Base-by-base conservation (phyloP, 495 filamentous ascomycete genomes). In the Bryoglossum gracile region DNA sequence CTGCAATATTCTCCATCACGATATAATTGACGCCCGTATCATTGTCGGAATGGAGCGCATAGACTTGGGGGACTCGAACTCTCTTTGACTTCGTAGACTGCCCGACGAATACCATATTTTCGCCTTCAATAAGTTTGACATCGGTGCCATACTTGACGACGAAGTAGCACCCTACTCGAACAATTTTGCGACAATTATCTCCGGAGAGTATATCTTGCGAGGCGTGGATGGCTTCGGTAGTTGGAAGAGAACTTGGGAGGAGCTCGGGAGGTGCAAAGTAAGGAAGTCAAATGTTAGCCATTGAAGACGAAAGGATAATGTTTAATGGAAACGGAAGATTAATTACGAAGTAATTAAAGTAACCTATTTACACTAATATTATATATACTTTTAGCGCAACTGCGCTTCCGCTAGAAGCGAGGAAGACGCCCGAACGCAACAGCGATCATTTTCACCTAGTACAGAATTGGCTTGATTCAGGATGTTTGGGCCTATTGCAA, bases 71-170 rank as follows among this genome's bases (percentile, higher is more conserved):
- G 14, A 68, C 50, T 35, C 48, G 50, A 41, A 71, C 54, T 33
- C 44, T 60, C 24, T 62, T 65, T 17, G 50, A 48, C 30, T 43
- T 60, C 24, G 64, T 65, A 14, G 50, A 48, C 10, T 63, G 19
- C 48, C 48, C 42, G 18, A 68, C 58, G 53, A 66, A 67, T 19
- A 71, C 51, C 66, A 65, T 66, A 26, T 59, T 69, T 49, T 68
- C 58, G 36, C 60, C 68, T 42, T 71, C 66, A 14, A 60, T 43
- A 32, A 58, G 53, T 26, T 59, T 33, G 24, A 71, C 58, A 14
- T 38, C 22, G 21, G 34, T 45, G 4, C 68, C 66, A 48, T 64
- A 70, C 51, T 68, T 70, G 34, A 67, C 65, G 21, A 68, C 56
- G 53, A 63, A 70, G 57, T 67, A 48, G 26, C 58, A 39, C 46